phyloP scores from a whole-genome alignment of 495 filamentous ascomycete genomes.

The Endocarpon pusillum region DNA sequence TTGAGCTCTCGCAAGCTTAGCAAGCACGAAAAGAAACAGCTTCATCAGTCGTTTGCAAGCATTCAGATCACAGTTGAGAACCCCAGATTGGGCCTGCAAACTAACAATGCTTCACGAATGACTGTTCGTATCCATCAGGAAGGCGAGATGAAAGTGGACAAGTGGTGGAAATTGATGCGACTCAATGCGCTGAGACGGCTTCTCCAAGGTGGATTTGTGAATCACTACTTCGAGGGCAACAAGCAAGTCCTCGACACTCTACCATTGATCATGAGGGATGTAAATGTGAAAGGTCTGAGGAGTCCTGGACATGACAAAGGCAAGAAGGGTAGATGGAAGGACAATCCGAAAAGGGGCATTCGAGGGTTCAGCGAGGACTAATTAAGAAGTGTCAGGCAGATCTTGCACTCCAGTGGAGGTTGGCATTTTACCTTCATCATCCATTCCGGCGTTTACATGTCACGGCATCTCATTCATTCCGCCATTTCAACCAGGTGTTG shows the following conservation, averaged over 20 bases:
- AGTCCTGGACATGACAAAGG: neutral
- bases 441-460: no score
- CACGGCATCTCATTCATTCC: no score
- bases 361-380: no score
- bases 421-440: no score
- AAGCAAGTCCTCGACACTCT: constrained; percentile 61
- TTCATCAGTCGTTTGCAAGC: constrained; percentile 65
- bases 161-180: constrained; percentile 77
- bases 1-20: constrained; percentile 55
- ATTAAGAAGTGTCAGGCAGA: no score
- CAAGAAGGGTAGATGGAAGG: neutral
- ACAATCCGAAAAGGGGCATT: neutral
- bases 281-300: neutral
- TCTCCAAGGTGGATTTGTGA: constrained; percentile 61
- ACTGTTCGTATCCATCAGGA: constrained; percentile 56
- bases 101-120: constrained; percentile 61
- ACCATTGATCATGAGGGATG: constrained; percentile 31
- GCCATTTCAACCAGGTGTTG: no score
- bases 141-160: constrained; percentile 63
- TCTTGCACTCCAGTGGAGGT: no score
- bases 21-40: constrained; percentile 59
- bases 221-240: constrained; percentile 74
- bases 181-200: constrained; percentile 59
- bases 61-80: constrained; percentile 74
- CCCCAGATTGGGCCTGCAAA: constrained; percentile 52